Evolutionary conservation across 345 rosid genomes (phyloP), one percentile per base, ranked within the genome.

Genomic region (Hibiscus mutabilis): DNA sequence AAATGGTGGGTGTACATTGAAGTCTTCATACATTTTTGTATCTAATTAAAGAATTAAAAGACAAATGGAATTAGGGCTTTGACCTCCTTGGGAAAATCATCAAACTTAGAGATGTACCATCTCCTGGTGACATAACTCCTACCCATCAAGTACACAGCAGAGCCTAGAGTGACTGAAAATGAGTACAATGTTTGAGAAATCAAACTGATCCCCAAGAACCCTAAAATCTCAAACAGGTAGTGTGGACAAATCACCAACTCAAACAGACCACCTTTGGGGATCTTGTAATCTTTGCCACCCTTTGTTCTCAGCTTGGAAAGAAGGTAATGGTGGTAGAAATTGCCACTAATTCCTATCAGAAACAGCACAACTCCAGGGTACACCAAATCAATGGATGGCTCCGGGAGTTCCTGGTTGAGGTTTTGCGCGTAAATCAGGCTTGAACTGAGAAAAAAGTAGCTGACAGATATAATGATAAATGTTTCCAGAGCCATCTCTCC

Each of bases 51-150:
- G n/a, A 29, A 29, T 29, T 81, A 89, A 61, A 89, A 89, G 2
- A 86, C 62, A 70, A 60, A 86, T 1, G 98, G 96, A 46, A 87
- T 15, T 5, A 91, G 75, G 72, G 89, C 83, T 77, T 86, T 88
- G 42, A 86, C 73, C 68, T 79, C 33, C 7, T 70, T 70, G 0
- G 96, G 91, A 49, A 91, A 87, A 71, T 85, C 84, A 24, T 86
- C 87, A 47, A 91, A 91, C 73, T 89, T 88, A 53, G 90, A 81
- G n/a, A 78, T 60, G 75, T 93, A 93, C 96, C 96, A 91, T 69
- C 64, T 86, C 77, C 91, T 76, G 0, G 96, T 87, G 19, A 81
- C 87, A 21, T 70, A 67, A 68, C 92, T 88, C 81, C 97, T 77
- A 27, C 89, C 87, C 24, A 68, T 22, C 76, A 93, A 83, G 64